Base-by-base conservation (phyloP, 257 asterid species). In the Solanum dulcamara region DNA sequence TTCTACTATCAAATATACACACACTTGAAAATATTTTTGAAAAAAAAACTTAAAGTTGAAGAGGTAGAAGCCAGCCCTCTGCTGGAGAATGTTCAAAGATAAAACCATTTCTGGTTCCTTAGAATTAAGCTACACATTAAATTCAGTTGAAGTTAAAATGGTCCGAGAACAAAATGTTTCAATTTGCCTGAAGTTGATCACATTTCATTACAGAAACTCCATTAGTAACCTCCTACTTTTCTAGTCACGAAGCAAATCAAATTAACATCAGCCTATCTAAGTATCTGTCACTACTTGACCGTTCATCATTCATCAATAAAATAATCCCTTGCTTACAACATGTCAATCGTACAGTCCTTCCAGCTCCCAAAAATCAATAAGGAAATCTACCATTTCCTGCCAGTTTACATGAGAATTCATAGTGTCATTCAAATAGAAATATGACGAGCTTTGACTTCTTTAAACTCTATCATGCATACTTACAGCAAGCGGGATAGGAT, bases 401-500 rank as follows among this genome's bases (percentile, higher is more conserved):
- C 38, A 80, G n/a, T 50, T 86, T 38, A 13, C 37, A 74, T 74
- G 81, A 42, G 57, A 22, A 42, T 6, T 13, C 37, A 6, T 24
- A 24, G 59, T 42, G 81, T 42, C 81, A 74, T 42, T 74, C 59
- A 42, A 74, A 42, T 59, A 74, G 22, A 42, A 42, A 7, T 24
- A 24, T 42, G 20, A 40, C 59, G 24, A 74, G 59, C 81, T 42
- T n/a, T 42, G 59, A 42, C 81, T 24, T 24, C 81, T n/a, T 28
- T 18, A 24, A 5, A 20, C 6, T 37, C 44, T 5, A 53, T 26
- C 71, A 85, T 42, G 59, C 15, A 51, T 68, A 90, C 97, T 92
- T 90, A 96, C 99, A 22, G 89, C 88, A 28, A 96, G 96, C 1
- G 97, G 96, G 68, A 92, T 83, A 79, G 97, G 96, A 90, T 89